These are phyloP conservation scores for Bombardia bombarda DNA, from an alignment of 495 filamentous ascomycete genomes.

Conservation along the genomic window DNA sequence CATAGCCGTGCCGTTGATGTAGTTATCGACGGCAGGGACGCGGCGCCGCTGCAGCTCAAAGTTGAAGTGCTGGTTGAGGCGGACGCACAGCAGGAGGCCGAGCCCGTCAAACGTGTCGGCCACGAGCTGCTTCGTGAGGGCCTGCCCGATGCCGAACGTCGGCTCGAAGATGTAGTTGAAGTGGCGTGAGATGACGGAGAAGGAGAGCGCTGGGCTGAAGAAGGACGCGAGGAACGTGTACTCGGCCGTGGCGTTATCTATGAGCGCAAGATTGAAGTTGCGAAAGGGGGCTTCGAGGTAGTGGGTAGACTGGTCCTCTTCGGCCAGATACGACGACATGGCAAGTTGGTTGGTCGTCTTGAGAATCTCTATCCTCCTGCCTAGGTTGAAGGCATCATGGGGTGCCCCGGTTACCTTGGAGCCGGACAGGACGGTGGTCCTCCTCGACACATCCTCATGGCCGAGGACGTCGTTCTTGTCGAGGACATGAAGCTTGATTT, in stretches of 20 bases:
- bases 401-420: slow-evolving; percentile 49
- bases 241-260: slow-evolving; percentile 92
- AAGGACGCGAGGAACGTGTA: slow-evolving; percentile 89
- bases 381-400: slow-evolving; percentile 82
- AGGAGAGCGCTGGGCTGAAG: slow-evolving; percentile 59
- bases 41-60: slow-evolving; percentile 90
- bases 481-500: slow-evolving; percentile 71
- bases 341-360: slow-evolving; percentile 62
- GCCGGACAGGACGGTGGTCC: slow-evolving; percentile 40
- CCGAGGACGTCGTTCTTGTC: slow-evolving; percentile 83
- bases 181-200: slow-evolving; percentile 49
- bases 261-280: slow-evolving; percentile 85
- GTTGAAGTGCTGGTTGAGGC: slow-evolving; percentile 84
- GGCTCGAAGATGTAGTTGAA: slow-evolving; percentile 79
- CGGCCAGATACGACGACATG: slow-evolving; percentile 71
- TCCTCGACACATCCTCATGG: slow-evolving; percentile 59
- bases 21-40: slow-evolving; percentile 78
- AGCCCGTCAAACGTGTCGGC: slow-evolving; percentile 72
- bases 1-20: slow-evolving; percentile 94
- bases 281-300: slow-evolving; percentile 86
- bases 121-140: slow-evolving; percentile 67
- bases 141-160: slow-evolving; percentile 71
- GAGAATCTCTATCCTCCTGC: slow-evolving; percentile 73
- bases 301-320: slow-evolving; percentile 77
- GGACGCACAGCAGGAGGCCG: slow-evolving; percentile 82